Evolutionary conservation across 768 basidiomycete genomes (phyloP).

Genomic region (Agrocybe chaxingu): DNA sequence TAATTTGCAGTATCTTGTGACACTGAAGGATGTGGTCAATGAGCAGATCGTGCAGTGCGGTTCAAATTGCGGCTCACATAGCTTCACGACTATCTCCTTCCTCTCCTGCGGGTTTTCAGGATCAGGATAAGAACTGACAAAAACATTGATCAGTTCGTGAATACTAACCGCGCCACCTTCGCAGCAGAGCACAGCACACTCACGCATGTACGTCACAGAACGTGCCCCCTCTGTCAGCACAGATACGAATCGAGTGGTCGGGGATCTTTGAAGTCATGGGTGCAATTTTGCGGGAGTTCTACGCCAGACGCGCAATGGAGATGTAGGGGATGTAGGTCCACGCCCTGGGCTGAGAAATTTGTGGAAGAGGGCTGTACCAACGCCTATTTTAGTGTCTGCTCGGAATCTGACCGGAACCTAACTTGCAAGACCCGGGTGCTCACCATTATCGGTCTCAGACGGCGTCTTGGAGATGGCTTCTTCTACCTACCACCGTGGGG

Average conservation of each 20-base stretch:
- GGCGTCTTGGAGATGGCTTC: too few species aligned
- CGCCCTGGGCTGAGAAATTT: conserved; percentile 6
- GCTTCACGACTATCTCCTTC: conserved; percentile 87
- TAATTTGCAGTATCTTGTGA: conserved; percentile 90
- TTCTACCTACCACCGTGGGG: too few species aligned
- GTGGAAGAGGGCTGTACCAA: too few species aligned
- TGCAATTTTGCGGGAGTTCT: conserved; percentile 5
- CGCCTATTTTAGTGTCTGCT: too few species aligned
- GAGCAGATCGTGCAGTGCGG: not conserved
- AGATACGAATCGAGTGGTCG: conserved; percentile 78
- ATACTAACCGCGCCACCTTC: not conserved
- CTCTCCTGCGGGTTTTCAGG: conserved; percentile 55
- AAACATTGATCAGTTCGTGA: not conserved
- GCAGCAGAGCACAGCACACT: conserved; percentile 20
- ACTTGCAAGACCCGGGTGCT: too few species aligned
- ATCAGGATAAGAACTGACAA: conserved; percentile 67
- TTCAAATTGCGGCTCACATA: conserved; percentile 46
- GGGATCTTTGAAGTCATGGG: conserved; percentile 38
- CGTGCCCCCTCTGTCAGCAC: conserved; percentile 88
- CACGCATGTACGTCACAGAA: conserved; percentile 89
- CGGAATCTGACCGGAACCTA: too few species aligned
- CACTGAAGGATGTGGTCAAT: conserved; percentile 40
- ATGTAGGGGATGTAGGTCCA: conserved; percentile 7
- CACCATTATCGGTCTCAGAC: too few species aligned
- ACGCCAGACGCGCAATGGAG: not conserved